Evolutionary conservation across 768 basidiomycete genomes (phyloP), one percentile per base, ranked within the genome.

Genomic region (Rhodotorula diobovata): DNA sequence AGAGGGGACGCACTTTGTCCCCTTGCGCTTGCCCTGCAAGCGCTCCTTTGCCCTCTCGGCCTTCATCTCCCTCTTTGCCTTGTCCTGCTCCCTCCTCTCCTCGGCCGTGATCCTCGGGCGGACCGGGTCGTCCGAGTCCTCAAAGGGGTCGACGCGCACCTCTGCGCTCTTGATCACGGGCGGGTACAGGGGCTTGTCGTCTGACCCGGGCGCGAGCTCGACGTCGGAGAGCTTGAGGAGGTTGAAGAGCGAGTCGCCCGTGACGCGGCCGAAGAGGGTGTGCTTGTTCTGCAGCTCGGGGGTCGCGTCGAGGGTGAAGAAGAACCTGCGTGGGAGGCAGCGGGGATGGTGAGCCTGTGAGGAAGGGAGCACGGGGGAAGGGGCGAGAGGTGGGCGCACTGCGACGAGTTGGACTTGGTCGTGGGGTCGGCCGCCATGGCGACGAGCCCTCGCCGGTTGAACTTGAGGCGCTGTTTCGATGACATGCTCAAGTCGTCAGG

Each of bases 31-130:
- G 48, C 87, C 84, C 70, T 66, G 63, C 32, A 61, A 46, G 8
- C 85, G 84, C 46, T 84, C 85, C 74, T 91, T 89, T 76, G 91
- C 91, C n/a, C 89, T 82, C 79, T 92, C 90, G 61, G 85, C 84
- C 76, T 88, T 88, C 2, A 86, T 87, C 71, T 87, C 84, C 77
- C 91, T 88, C 51, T 87, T 85, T 4, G 94, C 95, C 64, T 85
- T 85, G 71, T 88, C 88, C 79, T 99, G 96, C 60, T 77, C 76
- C 48, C 63, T 69, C 28, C 74, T 89, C 81, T 98, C 96, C 4
- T 87, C 91, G 2, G 93, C 93, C 2, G 96, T 99, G 70, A 98
- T 99, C 35, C 96, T 88, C 10, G 95, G 95, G 48, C 93, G 85
- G 74, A 98, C 96, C 57, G 66, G 66, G 20, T 71, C 70, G 18